Conservation (phyloP, 306 rosid genomes). For the Cicer arietinum region DNA sequence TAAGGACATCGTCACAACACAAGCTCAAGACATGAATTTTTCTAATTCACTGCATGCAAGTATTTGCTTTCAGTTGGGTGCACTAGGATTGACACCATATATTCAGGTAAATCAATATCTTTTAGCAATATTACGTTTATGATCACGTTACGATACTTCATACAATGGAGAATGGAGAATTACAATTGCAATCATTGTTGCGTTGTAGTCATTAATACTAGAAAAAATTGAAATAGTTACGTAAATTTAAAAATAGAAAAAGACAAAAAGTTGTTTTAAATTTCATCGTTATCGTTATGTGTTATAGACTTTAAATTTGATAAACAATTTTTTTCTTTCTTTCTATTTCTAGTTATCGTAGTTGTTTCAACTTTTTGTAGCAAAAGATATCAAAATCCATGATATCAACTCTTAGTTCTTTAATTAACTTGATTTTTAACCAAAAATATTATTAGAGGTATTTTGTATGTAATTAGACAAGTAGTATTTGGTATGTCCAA, state of each 20-base stretch:
- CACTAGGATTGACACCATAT: constrained; percentile 46
- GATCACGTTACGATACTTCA: not conserved
- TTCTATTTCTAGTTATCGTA: too few relatives aligned
- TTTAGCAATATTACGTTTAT: not conserved
- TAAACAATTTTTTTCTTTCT: too few relatives aligned
- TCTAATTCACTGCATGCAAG: constrained; percentile 44
- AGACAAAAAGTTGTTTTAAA: too few relatives aligned
- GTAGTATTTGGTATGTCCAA: not conserved
- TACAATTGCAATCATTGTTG: too few relatives aligned
- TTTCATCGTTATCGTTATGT: too few relatives aligned
- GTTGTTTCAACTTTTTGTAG: too few relatives aligned
- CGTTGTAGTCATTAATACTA: too few relatives aligned
- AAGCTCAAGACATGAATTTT: not conserved
- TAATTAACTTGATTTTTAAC: not conserved
- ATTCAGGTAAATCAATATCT: constrained; percentile 48
- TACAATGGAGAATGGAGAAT: too few relatives aligned
- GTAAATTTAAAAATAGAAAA: too few relatives aligned
- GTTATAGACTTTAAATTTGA: too few relatives aligned
- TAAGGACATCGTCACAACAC: not conserved
- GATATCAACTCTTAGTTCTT: not conserved
- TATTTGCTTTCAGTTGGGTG: constrained; percentile 49
- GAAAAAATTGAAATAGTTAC: too few relatives aligned
- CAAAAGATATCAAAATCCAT: too few relatives aligned
- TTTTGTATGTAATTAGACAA: not conserved
- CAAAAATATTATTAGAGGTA: constrained; percentile 4